Evolutionary conservation across 441 rosid species (phyloP).

Genomic region (Geranium incanum): DNA sequence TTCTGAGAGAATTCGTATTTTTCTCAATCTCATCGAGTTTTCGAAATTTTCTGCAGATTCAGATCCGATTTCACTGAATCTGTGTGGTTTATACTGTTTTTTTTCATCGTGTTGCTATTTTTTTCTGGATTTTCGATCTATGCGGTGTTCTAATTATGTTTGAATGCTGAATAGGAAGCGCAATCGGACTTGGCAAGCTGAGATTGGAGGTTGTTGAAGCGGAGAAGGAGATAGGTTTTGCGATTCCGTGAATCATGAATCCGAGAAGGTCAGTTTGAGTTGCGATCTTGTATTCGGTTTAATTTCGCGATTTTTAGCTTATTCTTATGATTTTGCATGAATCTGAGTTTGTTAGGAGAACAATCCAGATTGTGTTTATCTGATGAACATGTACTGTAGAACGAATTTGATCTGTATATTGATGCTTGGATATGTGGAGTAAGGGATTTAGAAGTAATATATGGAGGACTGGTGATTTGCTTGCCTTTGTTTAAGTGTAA

Average conservation of each 20-base stretch:
- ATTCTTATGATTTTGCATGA: background rate
- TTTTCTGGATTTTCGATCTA: background rate
- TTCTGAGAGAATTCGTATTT: background rate
- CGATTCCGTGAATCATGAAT: constrained; percentile 31
- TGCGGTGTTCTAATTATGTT: background rate
- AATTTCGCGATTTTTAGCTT: background rate
- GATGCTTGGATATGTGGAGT: background rate
- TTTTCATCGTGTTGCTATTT: background rate
- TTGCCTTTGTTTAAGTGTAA: background rate
- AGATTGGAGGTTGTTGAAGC: background rate
- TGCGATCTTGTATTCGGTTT: background rate
- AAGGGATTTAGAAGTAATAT: background rate
- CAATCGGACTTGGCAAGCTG: background rate
- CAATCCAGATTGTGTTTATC: background rate
- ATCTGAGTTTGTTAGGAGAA: background rate
- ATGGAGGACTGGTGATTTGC: background rate
- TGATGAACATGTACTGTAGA: background rate
- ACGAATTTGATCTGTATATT: background rate
- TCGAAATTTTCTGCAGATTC: background rate
- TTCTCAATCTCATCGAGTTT: background rate
- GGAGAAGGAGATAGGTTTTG: constrained; percentile 6
- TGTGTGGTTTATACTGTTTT: background rate
- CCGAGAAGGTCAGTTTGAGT: constrained; percentile 49
- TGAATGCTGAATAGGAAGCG: background rate
- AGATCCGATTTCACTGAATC: background rate